These are phyloP conservation scores for Solanum tacnaense DNA, from an alignment of 257 asterid species.

Conservation along the genomic window DNA sequence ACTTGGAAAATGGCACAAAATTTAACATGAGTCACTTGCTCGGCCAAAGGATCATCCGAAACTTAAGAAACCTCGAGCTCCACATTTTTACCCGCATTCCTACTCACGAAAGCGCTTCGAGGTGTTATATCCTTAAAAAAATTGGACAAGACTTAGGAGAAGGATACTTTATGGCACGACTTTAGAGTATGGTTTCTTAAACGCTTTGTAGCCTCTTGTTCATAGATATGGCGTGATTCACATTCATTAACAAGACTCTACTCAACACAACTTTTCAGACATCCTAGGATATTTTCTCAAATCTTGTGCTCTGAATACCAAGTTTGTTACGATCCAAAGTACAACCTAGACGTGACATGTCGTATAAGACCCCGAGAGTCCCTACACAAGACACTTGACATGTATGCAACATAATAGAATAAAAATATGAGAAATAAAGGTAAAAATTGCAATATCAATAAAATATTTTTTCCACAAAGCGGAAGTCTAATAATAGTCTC, in stretches of 20 bases:
- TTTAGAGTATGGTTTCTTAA: neutral
- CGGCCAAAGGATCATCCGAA: neutral
- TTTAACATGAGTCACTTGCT: neutral
- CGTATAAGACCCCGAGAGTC: neutral
- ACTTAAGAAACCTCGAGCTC: neutral
- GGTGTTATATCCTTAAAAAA: neutral
- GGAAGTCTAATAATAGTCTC: neutral
- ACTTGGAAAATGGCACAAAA: neutral
- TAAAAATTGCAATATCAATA: neutral
- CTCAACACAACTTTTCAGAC: neutral
- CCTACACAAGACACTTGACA: neutral
- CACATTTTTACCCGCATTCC: neutral
- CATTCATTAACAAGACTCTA: neutral
- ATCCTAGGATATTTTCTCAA: neutral
- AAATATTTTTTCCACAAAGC: neutral
- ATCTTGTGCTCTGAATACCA: neutral
- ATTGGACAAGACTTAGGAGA: neutral
- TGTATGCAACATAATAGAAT: neutral
- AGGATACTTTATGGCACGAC: neutral
- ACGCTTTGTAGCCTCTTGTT: neutral
- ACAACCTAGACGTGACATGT: neutral
- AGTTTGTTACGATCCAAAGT: too few species aligned
- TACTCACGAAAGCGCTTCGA: neutral
- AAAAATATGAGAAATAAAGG: neutral
- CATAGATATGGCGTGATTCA: too few species aligned